Evolutionary conservation across 345 rosid species (phyloP).

Genomic region (Noccaea caerulescens): DNA sequence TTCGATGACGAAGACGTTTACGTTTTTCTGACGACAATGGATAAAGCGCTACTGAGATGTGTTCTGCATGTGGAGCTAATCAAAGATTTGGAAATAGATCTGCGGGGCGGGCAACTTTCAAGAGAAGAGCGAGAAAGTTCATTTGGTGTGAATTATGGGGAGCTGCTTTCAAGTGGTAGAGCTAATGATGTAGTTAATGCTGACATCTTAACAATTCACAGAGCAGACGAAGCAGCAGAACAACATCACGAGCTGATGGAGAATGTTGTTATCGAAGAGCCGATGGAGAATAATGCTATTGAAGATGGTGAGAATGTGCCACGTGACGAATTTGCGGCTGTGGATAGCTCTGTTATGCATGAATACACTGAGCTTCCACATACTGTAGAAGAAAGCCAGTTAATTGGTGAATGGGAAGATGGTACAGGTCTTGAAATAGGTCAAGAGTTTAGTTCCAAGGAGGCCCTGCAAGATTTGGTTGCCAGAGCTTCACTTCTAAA

Average conservation of each 20-base stretch:
- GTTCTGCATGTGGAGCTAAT: not conserved
- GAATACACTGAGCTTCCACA: not conserved
- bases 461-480: not conserved
- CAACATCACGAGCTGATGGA: not conserved
- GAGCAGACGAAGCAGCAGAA: not conserved
- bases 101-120: too few relatives aligned
- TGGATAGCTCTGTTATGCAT: not conserved
- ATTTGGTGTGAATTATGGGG: conserved; percentile 1
- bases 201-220: not conserved
- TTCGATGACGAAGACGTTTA: not conserved
- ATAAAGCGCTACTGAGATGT: not conserved
- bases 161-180: not conserved
- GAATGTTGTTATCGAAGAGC: not conserved
- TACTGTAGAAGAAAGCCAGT: too few relatives aligned
- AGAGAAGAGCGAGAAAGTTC: not conserved
- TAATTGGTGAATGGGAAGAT: too few relatives aligned
- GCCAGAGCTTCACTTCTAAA: too few relatives aligned
- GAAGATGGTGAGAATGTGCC: not conserved
- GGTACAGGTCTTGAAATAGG: too few relatives aligned
- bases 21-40: not conserved
- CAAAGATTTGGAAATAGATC: not conserved
- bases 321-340: too few relatives aligned
- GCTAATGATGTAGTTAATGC: not conserved
- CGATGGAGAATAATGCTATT: not conserved
- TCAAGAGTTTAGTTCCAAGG: not conserved